Percentiles rank a stretch among this genome's conserved stretches.
phyloP scores from a whole-genome alignment of 495 filamentous ascomycete genomes.

The Neurospora sp. region DNA sequence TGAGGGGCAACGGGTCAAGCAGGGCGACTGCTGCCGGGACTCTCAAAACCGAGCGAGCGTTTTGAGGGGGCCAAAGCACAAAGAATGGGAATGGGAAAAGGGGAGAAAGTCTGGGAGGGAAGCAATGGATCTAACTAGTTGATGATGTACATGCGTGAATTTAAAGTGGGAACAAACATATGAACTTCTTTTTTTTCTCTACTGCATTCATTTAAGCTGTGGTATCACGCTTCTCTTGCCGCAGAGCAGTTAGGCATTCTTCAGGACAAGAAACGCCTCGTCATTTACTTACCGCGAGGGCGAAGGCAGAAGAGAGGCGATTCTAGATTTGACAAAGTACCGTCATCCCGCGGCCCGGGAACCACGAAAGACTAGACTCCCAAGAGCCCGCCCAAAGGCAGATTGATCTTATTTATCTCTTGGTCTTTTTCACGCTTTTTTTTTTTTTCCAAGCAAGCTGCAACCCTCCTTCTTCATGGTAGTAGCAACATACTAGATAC shows the following conservation, averaged over 20 bases:
- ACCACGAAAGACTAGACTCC: too few species aligned
- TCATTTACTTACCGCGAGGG: not conserved
- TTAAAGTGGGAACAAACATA: not conserved
- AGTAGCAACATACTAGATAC: too few species aligned
- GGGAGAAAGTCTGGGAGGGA: not conserved
- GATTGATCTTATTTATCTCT: too few species aligned
- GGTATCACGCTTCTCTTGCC: not conserved
- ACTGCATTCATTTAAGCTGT: not conserved
- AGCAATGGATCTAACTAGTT: not conserved
- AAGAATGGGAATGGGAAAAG: not conserved
- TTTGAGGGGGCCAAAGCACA: not conserved
- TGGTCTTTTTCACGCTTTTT: too few species aligned
- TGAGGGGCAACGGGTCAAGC: conserved; percentile 38
- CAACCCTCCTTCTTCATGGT: too few species aligned
- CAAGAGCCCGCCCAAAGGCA: too few species aligned
- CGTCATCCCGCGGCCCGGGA: too few species aligned
- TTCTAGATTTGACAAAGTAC: too few species aligned
- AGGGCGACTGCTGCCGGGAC: conserved; percentile 27
- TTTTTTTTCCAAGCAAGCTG: too few species aligned
- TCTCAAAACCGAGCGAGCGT: not conserved
- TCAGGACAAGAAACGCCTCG: not conserved
- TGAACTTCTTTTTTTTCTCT: not conserved
- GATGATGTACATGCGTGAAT: not conserved
- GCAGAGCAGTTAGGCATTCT: not conserved
- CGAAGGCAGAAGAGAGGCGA: not conserved